Conservation (phyloP, 2,329 filamentous ascomycete genomes). For the Cladosporium sp. region DNA sequence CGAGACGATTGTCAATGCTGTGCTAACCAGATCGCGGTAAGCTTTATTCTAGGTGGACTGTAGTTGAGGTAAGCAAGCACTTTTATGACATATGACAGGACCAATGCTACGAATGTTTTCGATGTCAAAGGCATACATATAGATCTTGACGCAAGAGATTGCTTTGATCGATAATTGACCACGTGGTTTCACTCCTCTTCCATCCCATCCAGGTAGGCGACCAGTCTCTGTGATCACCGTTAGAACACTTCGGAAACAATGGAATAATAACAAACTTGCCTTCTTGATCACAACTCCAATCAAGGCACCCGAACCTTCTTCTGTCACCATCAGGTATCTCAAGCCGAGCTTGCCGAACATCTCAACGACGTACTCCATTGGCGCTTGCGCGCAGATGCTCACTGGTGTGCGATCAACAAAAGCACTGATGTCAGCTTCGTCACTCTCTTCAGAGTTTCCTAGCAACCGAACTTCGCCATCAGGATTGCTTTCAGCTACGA, state of each 20-base stretch:
- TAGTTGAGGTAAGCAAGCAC: neutral
- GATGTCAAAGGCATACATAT: neutral
- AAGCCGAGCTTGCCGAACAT: slow-evolving; percentile 61
- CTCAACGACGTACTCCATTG: slow-evolving; percentile 60
- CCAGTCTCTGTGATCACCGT: slow-evolving; percentile 39
- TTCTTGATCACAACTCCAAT: slow-evolving; percentile 61
- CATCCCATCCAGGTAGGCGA: slow-evolving; percentile 51
- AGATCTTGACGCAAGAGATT: neutral
- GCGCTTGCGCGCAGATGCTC: slow-evolving; percentile 52
- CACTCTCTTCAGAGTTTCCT: slow-evolving; percentile 37
- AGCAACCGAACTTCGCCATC: slow-evolving; percentile 32
- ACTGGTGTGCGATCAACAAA: slow-evolving; percentile 58
- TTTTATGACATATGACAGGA: neutral
- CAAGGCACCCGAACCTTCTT: slow-evolving; percentile 52
- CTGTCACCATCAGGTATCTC: slow-evolving; percentile 54
- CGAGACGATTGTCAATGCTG: neutral
- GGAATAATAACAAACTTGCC: slow-evolving; percentile 13
- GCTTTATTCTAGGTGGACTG: neutral
- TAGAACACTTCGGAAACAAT: neutral
- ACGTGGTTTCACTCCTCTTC: neutral
- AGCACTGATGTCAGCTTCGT: slow-evolving; percentile 46
- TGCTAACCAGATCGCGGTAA: neutral
- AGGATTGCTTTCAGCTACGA: neutral
- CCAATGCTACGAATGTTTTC: neutral
- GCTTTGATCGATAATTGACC: neutral